phyloP scores from a whole-genome alignment of 2,329 filamentous ascomycete genomes.

The Ophiosphaerella herpotricha region DNA sequence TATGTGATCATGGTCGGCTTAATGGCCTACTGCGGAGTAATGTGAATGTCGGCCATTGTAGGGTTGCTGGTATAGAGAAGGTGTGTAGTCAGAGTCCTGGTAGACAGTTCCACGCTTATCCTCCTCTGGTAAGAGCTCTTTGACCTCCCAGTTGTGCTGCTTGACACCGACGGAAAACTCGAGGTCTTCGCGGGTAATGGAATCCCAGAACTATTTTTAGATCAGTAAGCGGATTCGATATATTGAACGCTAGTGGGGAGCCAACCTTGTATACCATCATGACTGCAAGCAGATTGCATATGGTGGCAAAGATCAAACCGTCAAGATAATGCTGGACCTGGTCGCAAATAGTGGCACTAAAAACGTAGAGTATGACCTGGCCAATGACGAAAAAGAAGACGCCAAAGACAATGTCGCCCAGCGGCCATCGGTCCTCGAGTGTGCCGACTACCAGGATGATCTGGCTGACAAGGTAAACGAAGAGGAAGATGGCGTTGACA shows the following conservation, averaged over 20 bases:
- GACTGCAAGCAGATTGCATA: conserved; percentile 89
- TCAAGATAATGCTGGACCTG: conserved; percentile 90
- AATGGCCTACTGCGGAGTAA: conserved; percentile 43
- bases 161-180: conserved; percentile 96
- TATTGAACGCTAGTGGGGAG: conserved; percentile 1
- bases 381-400: conserved; percentile 89
- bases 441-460: conserved; percentile 86
- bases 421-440: conserved; percentile 90
- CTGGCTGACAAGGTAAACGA: conserved; percentile 86
- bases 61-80: conserved; percentile 49
- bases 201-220: conserved; percentile 85
- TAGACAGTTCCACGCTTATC: conserved; percentile 81
- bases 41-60: conserved; percentile 38
- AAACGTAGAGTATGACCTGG: conserved; percentile 90
- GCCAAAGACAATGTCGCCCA: conserved; percentile 89
- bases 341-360: conserved; percentile 83
- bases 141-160: conserved; percentile 98
- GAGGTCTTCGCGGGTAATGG: conserved; percentile 96
- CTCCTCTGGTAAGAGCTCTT: conserved; percentile 77
- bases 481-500: conserved; percentile 82
- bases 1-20: not conserved
- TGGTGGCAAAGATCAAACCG: conserved; percentile 89
- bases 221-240: conserved; percentile 17
- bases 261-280: conserved; percentile 99
- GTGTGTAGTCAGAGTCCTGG: conserved; percentile 65